phyloP scores from a whole-genome alignment of 2,329 filamentous ascomycete species.

The Hypoxylon sp. region DNA sequence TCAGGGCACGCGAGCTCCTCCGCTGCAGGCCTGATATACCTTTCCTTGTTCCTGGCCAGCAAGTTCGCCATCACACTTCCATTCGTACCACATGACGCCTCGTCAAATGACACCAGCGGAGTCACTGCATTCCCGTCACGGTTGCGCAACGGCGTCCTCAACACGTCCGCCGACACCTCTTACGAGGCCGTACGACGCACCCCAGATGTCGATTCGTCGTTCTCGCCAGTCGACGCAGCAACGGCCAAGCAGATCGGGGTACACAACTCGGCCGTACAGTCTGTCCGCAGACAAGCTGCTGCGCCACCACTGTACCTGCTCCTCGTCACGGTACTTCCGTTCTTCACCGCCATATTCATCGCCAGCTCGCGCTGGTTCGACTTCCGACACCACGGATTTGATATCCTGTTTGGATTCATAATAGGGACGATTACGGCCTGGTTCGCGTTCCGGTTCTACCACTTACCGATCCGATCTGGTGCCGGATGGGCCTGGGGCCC shows the following conservation, averaged over 20 bases:
- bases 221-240: conserved; percentile 47
- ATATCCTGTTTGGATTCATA: conserved; percentile 85
- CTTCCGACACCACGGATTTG: conserved; percentile 91
- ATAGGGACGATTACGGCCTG: conserved; percentile 79
- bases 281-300: conserved; percentile 78
- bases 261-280: conserved; percentile 57
- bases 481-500: conserved; percentile 93
- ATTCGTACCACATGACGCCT: conserved; percentile 67
- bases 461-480: conserved; percentile 81
- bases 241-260: conserved; percentile 49
- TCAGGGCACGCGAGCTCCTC: conserved; percentile 81
- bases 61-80: conserved; percentile 82
- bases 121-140: conserved; percentile 83
- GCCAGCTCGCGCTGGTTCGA: conserved; percentile 88
- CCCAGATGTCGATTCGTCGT: conserved; percentile 47
- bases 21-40: conserved; percentile 84
- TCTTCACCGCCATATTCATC: conserved; percentile 82
- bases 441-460: conserved; percentile 86
- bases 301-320: conserved; percentile 86
- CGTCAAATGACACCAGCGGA: conserved; percentile 57
- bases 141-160: conserved; percentile 59
- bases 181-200: conserved; percentile 54
- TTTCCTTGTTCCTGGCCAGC: conserved; percentile 86
- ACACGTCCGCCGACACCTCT: conserved; percentile 46
- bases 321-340: conserved; percentile 75